phyloP scores from a whole-genome alignment of 169 alveolate genomes.

The Plasmodium inui region DNA sequence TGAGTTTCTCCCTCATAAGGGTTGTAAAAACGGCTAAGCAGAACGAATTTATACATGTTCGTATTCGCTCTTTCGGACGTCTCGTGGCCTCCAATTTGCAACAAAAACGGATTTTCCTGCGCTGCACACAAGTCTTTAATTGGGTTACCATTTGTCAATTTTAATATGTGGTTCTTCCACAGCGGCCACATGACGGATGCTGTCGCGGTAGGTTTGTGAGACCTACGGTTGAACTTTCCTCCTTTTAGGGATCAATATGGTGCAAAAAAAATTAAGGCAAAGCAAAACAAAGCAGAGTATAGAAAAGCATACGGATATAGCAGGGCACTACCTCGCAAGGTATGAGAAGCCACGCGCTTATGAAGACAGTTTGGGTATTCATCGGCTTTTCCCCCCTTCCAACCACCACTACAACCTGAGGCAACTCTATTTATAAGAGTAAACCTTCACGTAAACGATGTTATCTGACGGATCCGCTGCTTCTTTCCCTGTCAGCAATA shows the following conservation, averaged over 20 bases:
- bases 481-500: background rate
- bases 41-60: background rate
- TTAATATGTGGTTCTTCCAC: background rate
- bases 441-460: constrained; percentile 28
- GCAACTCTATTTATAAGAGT: constrained; percentile 21
- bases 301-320: background rate
- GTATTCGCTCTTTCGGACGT: background rate
- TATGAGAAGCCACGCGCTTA: background rate
- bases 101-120: background rate
- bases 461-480: background rate
- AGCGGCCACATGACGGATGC: background rate
- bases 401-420: background rate
- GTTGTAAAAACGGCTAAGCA: background rate
- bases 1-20: background rate
- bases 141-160: background rate
- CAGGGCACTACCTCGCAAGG: background rate
- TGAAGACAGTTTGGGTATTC: background rate
- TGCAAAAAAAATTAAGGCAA: background rate
- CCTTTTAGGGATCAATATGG: background rate
- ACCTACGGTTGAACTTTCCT: background rate
- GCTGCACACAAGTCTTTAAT: background rate
- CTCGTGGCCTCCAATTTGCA: background rate
- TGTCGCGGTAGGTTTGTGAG: background rate
- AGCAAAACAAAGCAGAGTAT: background rate
- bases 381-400: background rate